These are phyloP conservation scores for Cucurbita maxima DNA, from an alignment of 306 rosid genomes.

Conservation along the genomic window DNA sequence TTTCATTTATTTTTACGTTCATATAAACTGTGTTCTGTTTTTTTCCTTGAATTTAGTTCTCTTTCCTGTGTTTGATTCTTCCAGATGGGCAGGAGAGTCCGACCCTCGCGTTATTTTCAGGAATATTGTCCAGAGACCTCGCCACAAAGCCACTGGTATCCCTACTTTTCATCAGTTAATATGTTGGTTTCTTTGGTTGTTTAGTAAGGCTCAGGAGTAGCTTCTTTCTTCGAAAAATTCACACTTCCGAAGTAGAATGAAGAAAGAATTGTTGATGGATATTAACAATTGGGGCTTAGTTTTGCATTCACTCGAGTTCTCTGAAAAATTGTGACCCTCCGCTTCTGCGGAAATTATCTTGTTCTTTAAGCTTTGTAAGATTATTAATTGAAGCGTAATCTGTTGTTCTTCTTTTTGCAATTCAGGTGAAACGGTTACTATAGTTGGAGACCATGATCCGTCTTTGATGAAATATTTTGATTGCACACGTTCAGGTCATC, in stretches of 20 bases:
- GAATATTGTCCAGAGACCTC: slow-evolving; percentile 97
- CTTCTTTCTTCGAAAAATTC: not conserved
- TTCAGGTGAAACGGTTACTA: slow-evolving; percentile 78
- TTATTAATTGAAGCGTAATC: not conserved
- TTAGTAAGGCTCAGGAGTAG: too few relatives aligned
- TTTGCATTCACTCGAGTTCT: too few relatives aligned
- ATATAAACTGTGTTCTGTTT: not conserved
- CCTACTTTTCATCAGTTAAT: not conserved
- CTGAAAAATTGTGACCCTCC: too few relatives aligned
- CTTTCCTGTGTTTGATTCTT: not conserved
- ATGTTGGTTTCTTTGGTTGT: too few relatives aligned
- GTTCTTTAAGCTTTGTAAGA: not conserved
- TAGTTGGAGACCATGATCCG: slow-evolving; percentile 84
- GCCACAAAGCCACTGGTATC: slow-evolving; percentile 77
- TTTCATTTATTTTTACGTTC: not conserved
- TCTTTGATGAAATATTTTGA: slow-evolving; percentile 66
- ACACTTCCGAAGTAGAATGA: not conserved
- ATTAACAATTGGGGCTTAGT: not conserved
- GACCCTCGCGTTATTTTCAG: slow-evolving; percentile 94
- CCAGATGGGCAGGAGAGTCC: slow-evolving; percentile 90
- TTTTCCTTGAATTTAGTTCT: too few relatives aligned
- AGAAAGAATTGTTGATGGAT: not conserved
- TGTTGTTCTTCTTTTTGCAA: not conserved
- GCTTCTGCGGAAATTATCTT: not conserved
- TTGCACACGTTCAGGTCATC: slow-evolving; percentile 59